These are phyloP conservation scores for Camellia lanceoleosa DNA, from an alignment of 148 eudicot species.

Conservation along the genomic window DNA sequence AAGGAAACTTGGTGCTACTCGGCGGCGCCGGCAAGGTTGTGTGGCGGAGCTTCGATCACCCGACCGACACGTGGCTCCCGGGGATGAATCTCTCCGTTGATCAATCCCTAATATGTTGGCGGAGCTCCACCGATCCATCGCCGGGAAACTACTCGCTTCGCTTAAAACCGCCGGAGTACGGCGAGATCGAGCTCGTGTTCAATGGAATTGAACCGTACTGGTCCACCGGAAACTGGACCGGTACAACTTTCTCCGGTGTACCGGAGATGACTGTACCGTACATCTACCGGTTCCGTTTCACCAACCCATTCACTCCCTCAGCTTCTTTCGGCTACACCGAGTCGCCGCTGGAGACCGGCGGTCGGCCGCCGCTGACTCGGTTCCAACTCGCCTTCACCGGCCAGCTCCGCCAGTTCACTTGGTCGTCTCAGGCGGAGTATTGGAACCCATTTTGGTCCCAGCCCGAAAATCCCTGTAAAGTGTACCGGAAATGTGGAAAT, in stretches of 20 bases:
- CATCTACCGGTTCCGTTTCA: slow-evolving; percentile 64
- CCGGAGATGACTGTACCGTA: slow-evolving; percentile 79
- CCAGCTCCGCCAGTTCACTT: slow-evolving; percentile 62
- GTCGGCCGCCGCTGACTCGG: slow-evolving; percentile 53
- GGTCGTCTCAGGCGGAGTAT: slow-evolving; percentile 49
- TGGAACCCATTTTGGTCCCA: slow-evolving; percentile 84
- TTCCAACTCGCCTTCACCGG: slow-evolving; percentile 49
- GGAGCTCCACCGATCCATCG: slow-evolving; percentile 48
- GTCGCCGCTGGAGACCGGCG: slow-evolving; percentile 31
- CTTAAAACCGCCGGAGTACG: slow-evolving; percentile 50
- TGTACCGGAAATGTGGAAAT: slow-evolving; percentile 59
- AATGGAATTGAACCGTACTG: slow-evolving; percentile 39
- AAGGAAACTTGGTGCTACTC: slow-evolving; percentile 50
- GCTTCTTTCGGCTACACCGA: slow-evolving; percentile 69
- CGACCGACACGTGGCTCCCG: slow-evolving; percentile 83
- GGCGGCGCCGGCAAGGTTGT: slow-evolving; percentile 23
- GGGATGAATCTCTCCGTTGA: slow-evolving; percentile 58
- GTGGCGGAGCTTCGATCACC: slow-evolving; percentile 76
- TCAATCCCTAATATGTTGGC: slow-evolving; percentile 50
- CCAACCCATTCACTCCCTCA: slow-evolving; percentile 36
- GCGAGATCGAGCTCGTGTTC: slow-evolving; percentile 61
- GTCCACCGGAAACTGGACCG: slow-evolving; percentile 77
- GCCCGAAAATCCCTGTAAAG: slow-evolving; percentile 58
- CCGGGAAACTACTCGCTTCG: slow-evolving; percentile 62
- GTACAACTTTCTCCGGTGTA: slow-evolving; percentile 45